Evolutionary conservation across 805 yeast species (phyloP), one percentile per base, ranked within the genome.

Genomic region (Aciculoconidium aculeatum): DNA sequence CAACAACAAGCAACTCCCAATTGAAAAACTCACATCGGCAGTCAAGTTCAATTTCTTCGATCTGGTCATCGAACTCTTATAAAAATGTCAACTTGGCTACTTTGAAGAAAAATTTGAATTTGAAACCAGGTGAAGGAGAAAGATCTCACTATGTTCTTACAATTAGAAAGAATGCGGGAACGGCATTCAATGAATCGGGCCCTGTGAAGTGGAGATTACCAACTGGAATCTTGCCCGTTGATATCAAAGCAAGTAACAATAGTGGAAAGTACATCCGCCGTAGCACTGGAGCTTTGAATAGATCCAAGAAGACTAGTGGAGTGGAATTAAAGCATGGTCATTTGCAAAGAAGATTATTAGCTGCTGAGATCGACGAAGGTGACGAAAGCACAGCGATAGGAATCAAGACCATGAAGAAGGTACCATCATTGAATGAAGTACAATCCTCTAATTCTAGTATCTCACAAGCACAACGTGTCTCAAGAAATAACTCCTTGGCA

Each of bases 351-450:
- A 66, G 85, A 25, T 63, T 81, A 54, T 60, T 82, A 36, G 90
- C 88, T 2, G 72, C 80, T 14, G 92, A 81, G 49, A 77, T 81
- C 20, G 88, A 79, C 38, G 85, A 80, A 31, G 72, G 65, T 18
- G 84, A 75, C 30, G 49, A 22, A 12, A 26, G 30, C 12, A 26
- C 17, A 10, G 22, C 32, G n/a, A 31, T 36, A 11, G 30, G 37
- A 6, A 28, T 39, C 15, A 32, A 25, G 18, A 15, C 8, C 11
- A 15, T 27, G 17, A 30, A 25, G 15, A 17, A 35, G n/a, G n/a
- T n/a, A n/a, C n/a, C n/a, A n/a, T n/a, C n/a, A n/a, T n/a, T n/a
- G n/a, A n/a, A n/a, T 5, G 36, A 37, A 5, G 20, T 30, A n/a
- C 35, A 34, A 22, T 30, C 38, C 3, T 42, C 46, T 8, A 39